A percentile compares a stretch with the other conserved stretches of the same genome.
Evolutionary conservation across 2,329 filamentous ascomycete genomes (phyloP).

Genomic region (Anthostomella pinea): DNA sequence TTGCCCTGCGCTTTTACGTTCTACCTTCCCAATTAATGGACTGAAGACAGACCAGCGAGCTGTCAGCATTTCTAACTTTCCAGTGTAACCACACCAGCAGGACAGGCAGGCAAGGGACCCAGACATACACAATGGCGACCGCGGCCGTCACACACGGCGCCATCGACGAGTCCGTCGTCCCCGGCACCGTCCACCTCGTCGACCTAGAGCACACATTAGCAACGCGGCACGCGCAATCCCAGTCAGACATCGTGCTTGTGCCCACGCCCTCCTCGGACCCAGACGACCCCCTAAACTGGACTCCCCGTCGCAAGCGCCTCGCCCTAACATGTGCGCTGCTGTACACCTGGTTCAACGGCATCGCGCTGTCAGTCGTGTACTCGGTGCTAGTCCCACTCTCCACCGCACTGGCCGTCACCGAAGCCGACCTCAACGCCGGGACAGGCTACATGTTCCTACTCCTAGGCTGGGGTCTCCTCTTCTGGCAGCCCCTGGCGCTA

Average conservation of each 20-base stretch:
- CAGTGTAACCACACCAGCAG: too few species aligned
- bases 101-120: too few species aligned
- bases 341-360: constrained; percentile 39
- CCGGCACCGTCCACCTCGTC: constrained; percentile 41
- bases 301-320: constrained; percentile 26
- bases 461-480: constrained; percentile 43
- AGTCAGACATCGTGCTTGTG: constrained; percentile 46
- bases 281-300: constrained; percentile 53
- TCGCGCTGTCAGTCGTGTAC: constrained; percentile 33
- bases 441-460: constrained; percentile 37
- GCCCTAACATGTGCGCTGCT: constrained; percentile 28
- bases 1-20: too few species aligned
- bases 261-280: constrained; percentile 48
- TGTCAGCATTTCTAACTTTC: too few species aligned
- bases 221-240: constrained; percentile 31
- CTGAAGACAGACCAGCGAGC: too few species aligned
- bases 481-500: constrained; percentile 47
- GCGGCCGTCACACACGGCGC: constrained; percentile 16
- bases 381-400: constrained; percentile 30
- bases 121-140: too few species aligned
- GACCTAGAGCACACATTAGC: constrained; percentile 35
- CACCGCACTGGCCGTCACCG: constrained; percentile 21
- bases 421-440: constrained; percentile 29
- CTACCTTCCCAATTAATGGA: too few species aligned
- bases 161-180: constrained; percentile 31